Conservation (phyloP, 164 flowering plant species). For the Taxillus chinensis region DNA sequence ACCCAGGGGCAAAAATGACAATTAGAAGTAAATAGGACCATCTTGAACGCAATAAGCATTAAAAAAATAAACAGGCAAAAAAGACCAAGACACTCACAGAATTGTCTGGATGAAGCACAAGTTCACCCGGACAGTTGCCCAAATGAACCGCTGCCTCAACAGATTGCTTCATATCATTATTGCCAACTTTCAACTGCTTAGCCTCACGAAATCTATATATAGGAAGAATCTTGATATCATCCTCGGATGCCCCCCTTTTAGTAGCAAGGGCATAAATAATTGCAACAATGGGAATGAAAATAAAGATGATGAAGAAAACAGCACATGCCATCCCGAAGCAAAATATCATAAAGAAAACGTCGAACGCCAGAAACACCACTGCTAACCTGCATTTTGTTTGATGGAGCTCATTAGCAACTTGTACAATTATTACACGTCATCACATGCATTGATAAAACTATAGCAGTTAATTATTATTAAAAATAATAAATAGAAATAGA, state of each 20-base stretch:
- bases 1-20: too few relatives aligned
- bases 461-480: too few relatives aligned
- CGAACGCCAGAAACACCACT: conserved; percentile 61
- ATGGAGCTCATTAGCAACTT: background rate
- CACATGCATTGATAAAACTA: too few relatives aligned
- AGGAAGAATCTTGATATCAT: conserved; percentile 51
- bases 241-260: conserved; percentile 61
- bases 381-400: conserved; percentile 50
- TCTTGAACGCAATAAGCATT: too few relatives aligned
- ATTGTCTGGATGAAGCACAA: conserved; percentile 47
- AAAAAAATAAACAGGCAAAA: background rate
- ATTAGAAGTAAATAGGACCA: too few relatives aligned
- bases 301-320: conserved; percentile 42
- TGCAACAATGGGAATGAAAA: conserved; percentile 49
- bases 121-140: conserved; percentile 21
- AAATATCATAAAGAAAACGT: conserved; percentile 56
- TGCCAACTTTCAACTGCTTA: conserved; percentile 7
- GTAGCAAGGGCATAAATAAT: conserved; percentile 43
- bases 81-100: conserved; percentile 35
- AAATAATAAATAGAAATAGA: too few relatives aligned
- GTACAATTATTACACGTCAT: too few relatives aligned
- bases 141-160: conserved; percentile 10
- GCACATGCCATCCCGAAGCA: conserved; percentile 50
- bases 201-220: conserved; percentile 29
- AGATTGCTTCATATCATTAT: conserved; percentile 19